These are phyloP conservation scores for Vachellia pachyceras DNA, from an alignment of 306 rosid species.

Conservation along the genomic window DNA sequence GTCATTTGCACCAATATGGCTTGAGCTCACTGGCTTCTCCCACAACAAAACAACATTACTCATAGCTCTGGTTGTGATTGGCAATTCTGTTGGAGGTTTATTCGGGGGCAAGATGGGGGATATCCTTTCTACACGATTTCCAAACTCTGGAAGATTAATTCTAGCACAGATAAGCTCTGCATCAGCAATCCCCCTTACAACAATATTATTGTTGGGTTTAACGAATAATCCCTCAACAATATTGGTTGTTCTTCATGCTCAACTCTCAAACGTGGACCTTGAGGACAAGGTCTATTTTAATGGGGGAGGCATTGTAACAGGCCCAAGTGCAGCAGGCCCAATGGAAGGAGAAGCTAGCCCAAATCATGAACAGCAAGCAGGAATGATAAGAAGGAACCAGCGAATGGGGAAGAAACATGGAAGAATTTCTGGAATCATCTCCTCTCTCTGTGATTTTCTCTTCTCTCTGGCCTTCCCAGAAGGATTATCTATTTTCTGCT, in stretches of 20 bases:
- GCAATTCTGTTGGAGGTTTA: slow-evolving; percentile 77
- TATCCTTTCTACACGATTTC: slow-evolving; percentile 67
- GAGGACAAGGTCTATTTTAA: no score
- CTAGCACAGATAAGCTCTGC: slow-evolving; percentile 93
- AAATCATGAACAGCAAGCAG: no score
- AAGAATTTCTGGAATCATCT: no score
- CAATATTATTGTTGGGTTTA: slow-evolving; percentile 74
- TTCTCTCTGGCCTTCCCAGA: no score
- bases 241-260: slow-evolving; percentile 68
- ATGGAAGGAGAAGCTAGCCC: no score
- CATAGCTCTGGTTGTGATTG: slow-evolving; percentile 71
- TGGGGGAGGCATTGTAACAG: no score
- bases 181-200: slow-evolving; percentile 81
- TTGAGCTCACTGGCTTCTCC: slow-evolving; percentile 90
- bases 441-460: no score
- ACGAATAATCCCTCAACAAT: slow-evolving; percentile 64
- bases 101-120: slow-evolving; percentile 95
- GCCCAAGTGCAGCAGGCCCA: no score
- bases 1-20: slow-evolving; percentile 93
- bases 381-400: no score
- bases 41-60: slow-evolving; percentile 81
- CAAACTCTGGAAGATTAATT: slow-evolving; percentile 86
- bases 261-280: no score
- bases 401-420: no score
- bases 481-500: no score